Conservation (phyloP, 2,329 filamentous ascomycete species). For the Stemphylium beticola region DNA sequence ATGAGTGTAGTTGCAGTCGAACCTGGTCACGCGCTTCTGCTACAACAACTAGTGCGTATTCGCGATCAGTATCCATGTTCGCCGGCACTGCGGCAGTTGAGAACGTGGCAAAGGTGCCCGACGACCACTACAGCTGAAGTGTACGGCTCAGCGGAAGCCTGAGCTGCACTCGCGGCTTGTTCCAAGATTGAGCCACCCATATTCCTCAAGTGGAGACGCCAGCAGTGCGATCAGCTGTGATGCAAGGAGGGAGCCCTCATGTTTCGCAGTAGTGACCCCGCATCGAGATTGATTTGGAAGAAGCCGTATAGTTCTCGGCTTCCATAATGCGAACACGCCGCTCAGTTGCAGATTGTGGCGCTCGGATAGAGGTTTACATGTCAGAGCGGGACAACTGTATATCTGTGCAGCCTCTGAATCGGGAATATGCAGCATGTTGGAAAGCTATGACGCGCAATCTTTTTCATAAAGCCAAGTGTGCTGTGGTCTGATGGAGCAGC, state of each 20-base stretch:
- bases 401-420: not conserved
- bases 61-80: not conserved
- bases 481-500: not conserved
- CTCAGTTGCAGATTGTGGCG: conserved; percentile 4
- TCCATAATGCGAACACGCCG: conserved; percentile 1
- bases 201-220: conserved; percentile 1
- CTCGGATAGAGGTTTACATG: not conserved
- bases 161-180: conserved; percentile 4
- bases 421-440: no score
- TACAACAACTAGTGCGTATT: not conserved
- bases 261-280: conserved; percentile 12
- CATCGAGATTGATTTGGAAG: conserved; percentile 14
- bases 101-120: not conserved
- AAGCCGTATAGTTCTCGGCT: conserved; percentile 2
- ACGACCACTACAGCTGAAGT: not conserved
- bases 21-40: conserved; percentile 2
- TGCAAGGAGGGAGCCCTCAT: conserved; percentile 9
- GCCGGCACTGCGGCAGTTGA: conserved; percentile 1
- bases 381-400: not conserved
- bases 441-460: no score
- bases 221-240: conserved; percentile 2
- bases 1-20: conserved; percentile 5
- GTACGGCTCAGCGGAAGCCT: conserved; percentile 5
- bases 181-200: conserved; percentile 2
- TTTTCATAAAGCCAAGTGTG: no score